Evolutionary conservation across 2,329 filamentous ascomycete genomes (phyloP), one percentile per base, ranked within the genome.

Genomic region (Nemania diffusa): DNA sequence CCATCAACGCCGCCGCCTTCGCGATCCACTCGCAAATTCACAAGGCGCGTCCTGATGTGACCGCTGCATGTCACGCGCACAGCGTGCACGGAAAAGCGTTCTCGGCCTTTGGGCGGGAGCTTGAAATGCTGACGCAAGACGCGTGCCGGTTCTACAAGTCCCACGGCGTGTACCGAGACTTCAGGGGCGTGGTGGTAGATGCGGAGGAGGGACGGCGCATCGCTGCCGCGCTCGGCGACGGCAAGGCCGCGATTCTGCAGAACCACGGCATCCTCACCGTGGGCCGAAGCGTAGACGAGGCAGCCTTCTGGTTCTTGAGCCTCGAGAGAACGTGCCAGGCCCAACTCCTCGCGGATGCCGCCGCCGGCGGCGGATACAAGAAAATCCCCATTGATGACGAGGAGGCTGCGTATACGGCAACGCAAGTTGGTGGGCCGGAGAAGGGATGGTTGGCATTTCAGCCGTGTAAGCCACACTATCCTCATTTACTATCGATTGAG

Each of bases 181-280:
- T 88, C 71, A 85, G 87, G 9, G 88, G 88, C 15, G 83, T 90
- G 0, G 88, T 91, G 0, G 81, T 91, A 22, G 84, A 82, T 2
- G 82, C 81, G 52, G 87, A 87, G 60, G 88, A 91, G 76, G 88
- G 88, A 0, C 74, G 82, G 37, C 80, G 84, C 9, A 83, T 91
- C 61, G 87, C 88, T 0, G 79, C 79, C 13, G 84, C 88, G 0
- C 78, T 91, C 1, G 89, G 88, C 0, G 75, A 81, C 0, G 84
- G 83, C 34, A 88, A 80, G 73, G 87, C 82, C 2, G 80, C 86
- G 72, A 88, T 91, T 29, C 78, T 91, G 29, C 80, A 86, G 65
- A 91, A 91, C 71, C 89, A 91, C 74, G 89, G 89, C 0, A 77
- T 91, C 11, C 75, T 91, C 56, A 90, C 88, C 0, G 87, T 89